Percentiles rank a stretch among this genome's conserved stretches.
phyloP scores from a whole-genome alignment of 192 early-diverging fungal genomes.

The Thamnidium elegans region DNA sequence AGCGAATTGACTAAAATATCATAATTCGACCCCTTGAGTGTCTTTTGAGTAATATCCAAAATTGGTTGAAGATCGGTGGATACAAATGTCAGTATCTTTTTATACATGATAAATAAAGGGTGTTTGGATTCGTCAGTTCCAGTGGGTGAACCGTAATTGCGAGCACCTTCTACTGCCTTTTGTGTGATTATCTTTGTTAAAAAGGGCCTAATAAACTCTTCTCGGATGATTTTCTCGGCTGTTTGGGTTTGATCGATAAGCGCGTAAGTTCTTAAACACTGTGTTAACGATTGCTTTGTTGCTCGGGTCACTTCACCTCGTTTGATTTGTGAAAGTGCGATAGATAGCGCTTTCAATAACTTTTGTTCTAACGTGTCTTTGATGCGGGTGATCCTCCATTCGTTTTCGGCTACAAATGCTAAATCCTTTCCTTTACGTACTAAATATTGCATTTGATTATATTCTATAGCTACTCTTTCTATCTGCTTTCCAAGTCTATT shows the following conservation, averaged over 20 bases:
- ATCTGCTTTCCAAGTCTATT: constrained; percentile 63
- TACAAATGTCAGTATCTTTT: constrained; percentile 53
- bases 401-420: constrained; percentile 69
- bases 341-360: constrained; percentile 53
- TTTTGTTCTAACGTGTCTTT: constrained; percentile 64
- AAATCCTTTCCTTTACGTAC: constrained; percentile 57
- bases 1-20: constrained; percentile 62
- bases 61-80: constrained; percentile 45
- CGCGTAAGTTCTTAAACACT: constrained; percentile 72
- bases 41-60: constrained; percentile 52
- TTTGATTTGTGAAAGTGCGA: constrained; percentile 42
- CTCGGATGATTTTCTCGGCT: constrained; percentile 62
- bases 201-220: constrained; percentile 53
- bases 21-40: constrained; percentile 58
- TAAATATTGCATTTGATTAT: constrained; percentile 79
- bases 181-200: constrained; percentile 46
- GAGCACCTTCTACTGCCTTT: constrained; percentile 2
- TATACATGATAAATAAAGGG: constrained; percentile 57
- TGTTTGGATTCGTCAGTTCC: constrained; percentile 1
- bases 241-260: constrained; percentile 65
- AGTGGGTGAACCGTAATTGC: background rate
- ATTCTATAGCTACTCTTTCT: constrained; percentile 82
- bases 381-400: constrained; percentile 73
- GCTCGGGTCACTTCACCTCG: constrained; percentile 26
- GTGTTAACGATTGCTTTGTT: constrained; percentile 52